Evolutionary conservation across 192 early-diverging fungal species (phyloP), one percentile per base, ranked within the genome.

Genomic region (Coemansia sp.): DNA sequence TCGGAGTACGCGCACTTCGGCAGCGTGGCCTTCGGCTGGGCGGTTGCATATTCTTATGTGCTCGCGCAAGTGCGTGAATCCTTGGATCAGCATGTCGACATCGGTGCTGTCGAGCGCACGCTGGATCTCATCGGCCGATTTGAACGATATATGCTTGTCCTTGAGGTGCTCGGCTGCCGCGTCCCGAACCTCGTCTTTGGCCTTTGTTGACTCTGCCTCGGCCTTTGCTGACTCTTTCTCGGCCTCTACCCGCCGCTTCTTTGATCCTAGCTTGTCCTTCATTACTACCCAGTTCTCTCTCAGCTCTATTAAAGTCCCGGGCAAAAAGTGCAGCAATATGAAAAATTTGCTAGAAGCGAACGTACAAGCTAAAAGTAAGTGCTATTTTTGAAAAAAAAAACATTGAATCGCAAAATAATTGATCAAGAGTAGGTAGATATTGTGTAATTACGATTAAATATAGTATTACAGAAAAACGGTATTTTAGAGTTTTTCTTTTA

Each of bases 31-130:
- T 10, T 50, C 62, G 7, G 35, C 38, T 19, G 48, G 8, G 10
- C 65, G 59, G 32, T 73, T 82, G 58, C 73, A 82, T n/a, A 76
- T 64, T 39, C 61, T 69, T 12, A 82, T 52, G 27, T 82, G 79
- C 64, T 82, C 79, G 27, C 75, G 70, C 8, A 77, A 51, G 37
- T 82, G 73, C 64, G 56, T 76, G 55, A 76, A 64, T 14, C 78
- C 78, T 71, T 81, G 78, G 17, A 81, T 67, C 11, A 81, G 59
- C 51, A 81, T 66, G 55, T 81, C 78, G 7, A 57, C 53, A 56
- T 75, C 73, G 17, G 38, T 41, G 24, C 68, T 65, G 68, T 64
- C 41, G 21, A 81, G 24, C 0, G 78, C 72, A 11, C 32, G 57
- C 3, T 47, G 45, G 17, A 81, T 74, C 17, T 81, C 78, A 6